Base-by-base conservation (phyloP, 225 moss, liverwort and hornwort species). In the Ulota crispa region DNA sequence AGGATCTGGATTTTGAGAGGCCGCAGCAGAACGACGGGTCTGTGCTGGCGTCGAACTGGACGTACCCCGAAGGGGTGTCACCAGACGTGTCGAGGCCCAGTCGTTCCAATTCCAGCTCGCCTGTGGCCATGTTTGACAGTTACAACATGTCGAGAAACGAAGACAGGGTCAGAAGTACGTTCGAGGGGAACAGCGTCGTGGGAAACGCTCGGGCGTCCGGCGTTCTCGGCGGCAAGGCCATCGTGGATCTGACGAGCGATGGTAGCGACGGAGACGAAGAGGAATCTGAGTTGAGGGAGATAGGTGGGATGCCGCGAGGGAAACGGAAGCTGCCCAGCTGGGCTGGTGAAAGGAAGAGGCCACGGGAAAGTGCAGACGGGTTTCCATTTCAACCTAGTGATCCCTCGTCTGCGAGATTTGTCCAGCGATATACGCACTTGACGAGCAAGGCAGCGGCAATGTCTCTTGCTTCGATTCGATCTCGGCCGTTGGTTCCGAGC, bases 201-300 rank as follows among this genome's bases (percentile, higher is more conserved):
- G 76, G 85, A 64, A 78, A 86, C 31, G 81, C 72, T 21, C 71
- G 85, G 73, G 45, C 75, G 26, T 85, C 73, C 26, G 70, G 77
- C 52, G 65, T 81, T 34, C 83, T 83, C 23, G 65, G 65, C 21
- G 77, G 72, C 31, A 85, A 81, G 78, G 43, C 81, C 9, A 36
- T 91, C 30, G 93, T 93, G 24, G 94, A 96, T 85, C 86, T 96
- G 72, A 93, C 89, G 59, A 91, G 90, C 60, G 94, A 93, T 77
- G 87, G 83, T 56, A 88, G 87, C 68, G 96, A 94, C 72, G 84
- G 86, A 47, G 92, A 89, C 36, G 94, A 93, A 47, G 93, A 92
- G 52, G 89, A 86, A 31, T 73, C 87, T 41, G 86, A 88, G 71
- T 73, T 81, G 43, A 42, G 78, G 64, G 83, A 89, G 73, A 50